phyloP scores from a whole-genome alignment of 2,329 filamentous ascomycete species.

The Xylaria digitata region DNA sequence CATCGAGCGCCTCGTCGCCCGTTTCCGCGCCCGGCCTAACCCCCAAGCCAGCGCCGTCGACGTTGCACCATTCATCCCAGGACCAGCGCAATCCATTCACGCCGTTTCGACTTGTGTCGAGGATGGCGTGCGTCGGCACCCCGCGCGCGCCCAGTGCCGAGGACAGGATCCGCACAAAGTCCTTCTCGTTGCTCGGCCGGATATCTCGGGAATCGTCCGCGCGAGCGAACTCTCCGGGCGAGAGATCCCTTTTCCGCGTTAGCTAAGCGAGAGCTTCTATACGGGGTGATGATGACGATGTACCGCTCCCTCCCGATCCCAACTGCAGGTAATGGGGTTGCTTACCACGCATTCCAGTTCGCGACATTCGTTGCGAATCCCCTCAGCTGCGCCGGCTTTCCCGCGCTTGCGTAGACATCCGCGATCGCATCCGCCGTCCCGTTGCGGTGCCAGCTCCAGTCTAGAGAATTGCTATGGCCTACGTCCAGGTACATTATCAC shows the following conservation, averaged over 20 bases:
- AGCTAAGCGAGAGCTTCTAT: neutral
- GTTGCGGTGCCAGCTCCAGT: conserved; percentile 19
- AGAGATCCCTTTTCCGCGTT: conserved; percentile 3
- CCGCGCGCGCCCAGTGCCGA: neutral
- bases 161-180: neutral
- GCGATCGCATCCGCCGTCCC: conserved; percentile 6
- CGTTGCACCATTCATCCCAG: conserved; percentile 26
- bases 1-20: conserved; percentile 15
- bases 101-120: conserved; percentile 23
- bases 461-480: conserved; percentile 22
- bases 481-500: conserved; percentile 15
- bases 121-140: conserved; percentile 8
- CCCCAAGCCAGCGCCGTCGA: conserved; percentile 13
- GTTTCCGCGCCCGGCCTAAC: neutral
- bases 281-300: too few species aligned
- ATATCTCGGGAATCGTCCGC: conserved; percentile 14
- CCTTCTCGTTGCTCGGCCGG: conserved; percentile 17
- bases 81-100: conserved; percentile 19
- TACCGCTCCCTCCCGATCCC: too few species aligned
- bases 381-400: neutral
- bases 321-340: too few species aligned
- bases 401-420: neutral
- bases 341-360: conserved; percentile 21
- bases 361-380: conserved; percentile 18
- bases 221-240: conserved; percentile 18